Base-by-base conservation (phyloP, 805 yeast genomes). In the Grigorovia yakushimaensis region DNA sequence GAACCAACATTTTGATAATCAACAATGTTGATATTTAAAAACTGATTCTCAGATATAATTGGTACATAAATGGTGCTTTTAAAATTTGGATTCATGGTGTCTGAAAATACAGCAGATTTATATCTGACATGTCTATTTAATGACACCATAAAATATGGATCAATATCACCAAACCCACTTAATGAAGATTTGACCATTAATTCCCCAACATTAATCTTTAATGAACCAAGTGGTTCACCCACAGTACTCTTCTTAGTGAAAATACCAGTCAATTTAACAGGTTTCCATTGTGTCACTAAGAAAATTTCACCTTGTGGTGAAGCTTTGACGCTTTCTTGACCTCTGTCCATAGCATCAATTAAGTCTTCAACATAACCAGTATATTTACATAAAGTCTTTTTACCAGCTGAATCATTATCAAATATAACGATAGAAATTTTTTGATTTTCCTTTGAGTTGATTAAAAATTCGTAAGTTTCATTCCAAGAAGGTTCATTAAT, bases 401-500 rank as follows among this genome's bases (percentile, higher is more conserved):
- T 77, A 2, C 63, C 65, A 23, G 65, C 66, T 43, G 70, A 63
- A 33, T 79, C 77, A 8, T 78, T 69, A 63, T 84, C 89, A 58
- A 73, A 80, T 22, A 85, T 71, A 21, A 76, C 61, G n/a, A 85
- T 65, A 51, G 72, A 75, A 24, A 84, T 54, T 22, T 69, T 68
- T 17, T 88, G 74, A 30, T 65, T 66, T 0, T 81, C 71, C 60
- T 81, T 85, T 24, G 82, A 73, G 5, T 80, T 73, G 36, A 85
- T 67, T 54, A 85, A 70, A 5, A 77, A 60, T 64, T 85, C 94
- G 47, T 79, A 64, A 24, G 73, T 61, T 56, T 79, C 79, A 49
- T 78, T 80, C 80, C 84, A 85, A 11, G 80, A 68, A 17, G 95
- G 94, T 57, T 81, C 87, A 56, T 84, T 85, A 8, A 79, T 73